Evolutionary conservation across 768 basidiomycete genomes (phyloP), one percentile per base, ranked within the genome.

Genomic region (Royoungia palumana): DNA sequence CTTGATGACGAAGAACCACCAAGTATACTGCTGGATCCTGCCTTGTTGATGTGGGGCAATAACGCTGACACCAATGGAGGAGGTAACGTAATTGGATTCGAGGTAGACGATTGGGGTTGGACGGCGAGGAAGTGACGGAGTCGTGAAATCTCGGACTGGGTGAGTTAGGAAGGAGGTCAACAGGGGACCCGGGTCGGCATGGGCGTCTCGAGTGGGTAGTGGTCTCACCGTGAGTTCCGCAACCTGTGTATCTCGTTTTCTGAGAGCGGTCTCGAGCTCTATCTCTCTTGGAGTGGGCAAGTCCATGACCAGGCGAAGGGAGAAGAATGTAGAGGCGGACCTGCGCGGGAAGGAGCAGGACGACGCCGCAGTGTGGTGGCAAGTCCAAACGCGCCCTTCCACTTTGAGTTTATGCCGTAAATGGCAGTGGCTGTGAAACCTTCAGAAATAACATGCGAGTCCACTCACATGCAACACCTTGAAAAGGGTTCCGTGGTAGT

Each of bases 241-340:
- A 43, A 91, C 70, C 64, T 89, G 85, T 47, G 73, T 72, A 67
- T 93, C 88, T 62, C 87, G 79, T 63, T 83, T 77, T 58, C 87
- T 76, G n/a, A 92, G 71, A 13, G 87, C 75, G 24, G 80, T 76
- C 69, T 93, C 91, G 35, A 93, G 82, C 66, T 91, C 87, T 53
- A 89, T 73, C 69, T 92, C 88, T 66, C 89, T 77, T 44, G 80
- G 70, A 38, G 83, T 78, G 19, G 89, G 90, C 28, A 89, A 69
- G 51, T 82, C 79, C 86, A 89, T 88, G 63, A 47, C 41, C 49
- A 49, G 30, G 48, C 55, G 17, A 50, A 61, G 37, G 49, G 47
- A 16, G 24, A 49, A n/a, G 55, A 38, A 28, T 37, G 32, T 40
- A 44, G 40, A 45, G 53, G 47, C 56, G 40, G 44, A 35, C 52